Conservation (phyloP, 116 monocot species). For the Posidonia oceanica region DNA sequence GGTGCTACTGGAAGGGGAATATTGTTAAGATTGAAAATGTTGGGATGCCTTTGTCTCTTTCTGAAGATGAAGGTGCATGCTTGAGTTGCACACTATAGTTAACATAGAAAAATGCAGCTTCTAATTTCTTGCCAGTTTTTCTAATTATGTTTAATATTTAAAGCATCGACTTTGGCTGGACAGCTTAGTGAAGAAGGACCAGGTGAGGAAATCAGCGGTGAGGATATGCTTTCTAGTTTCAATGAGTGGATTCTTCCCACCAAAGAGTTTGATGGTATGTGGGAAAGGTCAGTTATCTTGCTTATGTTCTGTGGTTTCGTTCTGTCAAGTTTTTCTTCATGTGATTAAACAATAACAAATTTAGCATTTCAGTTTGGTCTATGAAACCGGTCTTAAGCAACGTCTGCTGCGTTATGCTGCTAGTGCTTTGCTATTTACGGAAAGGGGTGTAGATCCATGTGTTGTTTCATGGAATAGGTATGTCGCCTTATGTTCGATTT, state of each 20-base stretch:
- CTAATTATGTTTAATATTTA: too few species aligned
- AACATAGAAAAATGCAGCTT: too few species aligned
- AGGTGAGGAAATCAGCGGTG: slow-evolving; percentile 86
- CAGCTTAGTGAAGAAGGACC: slow-evolving; percentile 97
- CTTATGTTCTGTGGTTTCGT: background rate
- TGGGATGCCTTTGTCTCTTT: too few species aligned
- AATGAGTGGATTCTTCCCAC: slow-evolving; percentile 87
- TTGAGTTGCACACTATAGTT: too few species aligned
- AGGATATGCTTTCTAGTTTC: slow-evolving; percentile 85
- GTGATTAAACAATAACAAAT: slow-evolving; percentile 1
- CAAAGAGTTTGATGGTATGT: slow-evolving; percentile 89
- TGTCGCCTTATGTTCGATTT: slow-evolving; percentile 1
- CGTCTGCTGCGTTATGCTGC: slow-evolving; percentile 91
- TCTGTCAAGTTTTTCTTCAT: background rate
- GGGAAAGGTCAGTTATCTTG: slow-evolving; percentile 68
- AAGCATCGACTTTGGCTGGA: background rate
- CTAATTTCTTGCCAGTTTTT: too few species aligned
- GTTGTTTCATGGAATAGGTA: slow-evolving; percentile 99
- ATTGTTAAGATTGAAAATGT: too few species aligned
- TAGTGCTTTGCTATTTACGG: slow-evolving; percentile 92
- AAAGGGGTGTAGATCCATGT: slow-evolving; percentile 79
- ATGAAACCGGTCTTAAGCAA: slow-evolving; percentile 90
- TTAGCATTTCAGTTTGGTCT: slow-evolving; percentile 63
- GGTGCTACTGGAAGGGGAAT: too few species aligned
- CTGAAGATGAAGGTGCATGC: too few species aligned